Evolutionary conservation across 139 green algal species (phyloP).

Genomic region (Chlorella sp.): DNA sequence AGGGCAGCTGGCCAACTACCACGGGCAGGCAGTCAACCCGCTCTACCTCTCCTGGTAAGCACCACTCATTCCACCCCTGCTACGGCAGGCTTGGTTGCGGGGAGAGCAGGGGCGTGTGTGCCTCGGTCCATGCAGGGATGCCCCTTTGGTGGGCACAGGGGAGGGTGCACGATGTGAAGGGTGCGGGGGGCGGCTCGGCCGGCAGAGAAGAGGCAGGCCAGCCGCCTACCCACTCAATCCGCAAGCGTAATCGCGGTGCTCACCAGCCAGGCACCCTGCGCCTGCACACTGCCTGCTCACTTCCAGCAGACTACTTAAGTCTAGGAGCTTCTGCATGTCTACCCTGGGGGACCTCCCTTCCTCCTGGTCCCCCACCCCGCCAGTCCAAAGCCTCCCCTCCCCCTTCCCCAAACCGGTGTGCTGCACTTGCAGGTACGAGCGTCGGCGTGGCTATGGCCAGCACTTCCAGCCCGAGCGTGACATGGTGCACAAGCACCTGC

Average conservation of each 20-base stretch:
- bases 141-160: too few relatives aligned
- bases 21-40: slow-evolving; percentile 72
- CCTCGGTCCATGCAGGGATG: too few relatives aligned
- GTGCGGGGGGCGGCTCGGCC: background rate
- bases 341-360: too few relatives aligned
- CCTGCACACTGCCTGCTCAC: background rate
- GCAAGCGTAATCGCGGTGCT: too few relatives aligned
- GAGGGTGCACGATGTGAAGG: background rate
- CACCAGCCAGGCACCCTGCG: too few relatives aligned
- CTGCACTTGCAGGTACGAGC: slow-evolving; percentile 50
- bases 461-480: slow-evolving; percentile 56
- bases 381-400: background rate
- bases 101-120: background rate
- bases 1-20: slow-evolving; percentile 43
- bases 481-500: slow-evolving; percentile 41
- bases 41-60: slow-evolving; percentile 54
- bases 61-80: too few relatives aligned
- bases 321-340: too few relatives aligned
- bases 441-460: slow-evolving; percentile 31
- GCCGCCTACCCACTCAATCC: background rate
- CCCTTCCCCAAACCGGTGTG: background rate
- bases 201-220: too few relatives aligned
- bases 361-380: background rate
- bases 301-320: too few relatives aligned
- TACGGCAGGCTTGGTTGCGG: too few relatives aligned